Conservation (phyloP, 1,284 basidiomycete genomes). For the Grifola frondosa region DNA sequence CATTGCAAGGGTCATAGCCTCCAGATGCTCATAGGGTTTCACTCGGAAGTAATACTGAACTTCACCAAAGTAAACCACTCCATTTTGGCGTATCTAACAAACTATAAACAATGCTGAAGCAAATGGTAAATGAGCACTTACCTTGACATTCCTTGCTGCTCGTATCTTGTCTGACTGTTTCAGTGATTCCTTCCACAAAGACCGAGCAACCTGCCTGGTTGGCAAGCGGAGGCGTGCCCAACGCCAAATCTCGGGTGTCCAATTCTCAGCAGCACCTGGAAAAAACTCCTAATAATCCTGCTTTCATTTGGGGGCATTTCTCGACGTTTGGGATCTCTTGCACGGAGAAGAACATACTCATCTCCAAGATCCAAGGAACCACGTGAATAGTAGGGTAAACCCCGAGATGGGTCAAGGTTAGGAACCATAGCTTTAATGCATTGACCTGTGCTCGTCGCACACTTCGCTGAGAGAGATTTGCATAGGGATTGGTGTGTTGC, state of each 20-base stretch:
- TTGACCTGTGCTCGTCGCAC: conserved; percentile 18
- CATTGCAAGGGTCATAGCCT: conserved; percentile 5
- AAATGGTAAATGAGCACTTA: conserved; percentile 1
- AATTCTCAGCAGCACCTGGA: too few species aligned
- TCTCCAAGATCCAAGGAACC: conserved; percentile 12
- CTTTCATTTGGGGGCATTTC: not conserved
- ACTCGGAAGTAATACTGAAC: conserved; percentile 7
- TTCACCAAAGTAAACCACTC: conserved; percentile 2
- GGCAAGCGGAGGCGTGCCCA: conserved; percentile 6
- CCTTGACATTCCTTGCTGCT: conserved; percentile 18
- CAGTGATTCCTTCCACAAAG: conserved; percentile 17
- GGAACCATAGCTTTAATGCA: conserved; percentile 22
- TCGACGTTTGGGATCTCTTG: not conserved
- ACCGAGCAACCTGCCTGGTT: conserved; percentile 6
- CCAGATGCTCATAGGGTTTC: not conserved
- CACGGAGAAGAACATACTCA: conserved; percentile 9
- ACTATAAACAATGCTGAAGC: not conserved
- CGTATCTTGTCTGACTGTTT: conserved; percentile 2
- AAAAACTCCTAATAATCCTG: not conserved
- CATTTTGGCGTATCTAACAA: not conserved
- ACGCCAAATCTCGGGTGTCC: not conserved
- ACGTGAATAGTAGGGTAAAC: not conserved
- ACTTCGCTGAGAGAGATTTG: conserved; percentile 20
- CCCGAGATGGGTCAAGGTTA: conserved; percentile 4
- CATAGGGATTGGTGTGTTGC: conserved; percentile 24